Base-by-base conservation (phyloP, 176 grass and related monocot genomes). In the Ensete glaucum region DNA sequence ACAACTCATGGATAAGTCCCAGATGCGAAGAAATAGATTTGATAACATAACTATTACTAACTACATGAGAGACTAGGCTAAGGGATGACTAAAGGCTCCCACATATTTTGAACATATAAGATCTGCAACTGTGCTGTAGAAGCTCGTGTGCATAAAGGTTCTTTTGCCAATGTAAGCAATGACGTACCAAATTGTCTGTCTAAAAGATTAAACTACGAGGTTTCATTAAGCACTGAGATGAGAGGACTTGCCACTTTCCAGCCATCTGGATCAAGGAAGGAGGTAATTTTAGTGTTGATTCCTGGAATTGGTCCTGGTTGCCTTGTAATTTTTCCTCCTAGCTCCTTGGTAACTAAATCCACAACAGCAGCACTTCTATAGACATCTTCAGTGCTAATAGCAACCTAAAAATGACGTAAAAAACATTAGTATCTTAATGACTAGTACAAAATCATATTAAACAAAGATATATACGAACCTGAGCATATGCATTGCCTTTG, bases 201-300 rank as follows among this genome's bases (percentile, higher is more conserved):
- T 3, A 19, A 69, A 69, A 50, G 67, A 59, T n/a, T n/a, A 19
- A 59, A 59, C 13, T 59, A 19, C 9, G 57, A 16, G 15, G 21
- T 62, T 49, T 8, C 26, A 63, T 21, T 13, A 62, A 62, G 8
- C 11, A 13, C 15, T 72, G 52, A 83, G 62, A 77, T 16, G n/a
- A 66, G 13, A 79, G 54, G 65, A 1, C 85, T 62, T 93, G 91
- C 95, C 86, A 86, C 80, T 98, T 98, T 98, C 95, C 90, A 98
- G 80, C 95, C 95, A 91, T 98, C 95, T 54, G 95, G 95, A 79
- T 98, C 95, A 81, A 98, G 84, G 71, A 98, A 98, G 75, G 90
- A 91, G 69, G 86, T 60, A 14, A 98, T 94, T 88, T 98, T 98
- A 13, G 90, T 98, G 81, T 86, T 91, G 50, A 98, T 62, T 65